Percentiles rank a stretch among this genome's conserved stretches.
phyloP scores from a whole-genome alignment of 257 asterid species.

The Solanum tacnaense region DNA sequence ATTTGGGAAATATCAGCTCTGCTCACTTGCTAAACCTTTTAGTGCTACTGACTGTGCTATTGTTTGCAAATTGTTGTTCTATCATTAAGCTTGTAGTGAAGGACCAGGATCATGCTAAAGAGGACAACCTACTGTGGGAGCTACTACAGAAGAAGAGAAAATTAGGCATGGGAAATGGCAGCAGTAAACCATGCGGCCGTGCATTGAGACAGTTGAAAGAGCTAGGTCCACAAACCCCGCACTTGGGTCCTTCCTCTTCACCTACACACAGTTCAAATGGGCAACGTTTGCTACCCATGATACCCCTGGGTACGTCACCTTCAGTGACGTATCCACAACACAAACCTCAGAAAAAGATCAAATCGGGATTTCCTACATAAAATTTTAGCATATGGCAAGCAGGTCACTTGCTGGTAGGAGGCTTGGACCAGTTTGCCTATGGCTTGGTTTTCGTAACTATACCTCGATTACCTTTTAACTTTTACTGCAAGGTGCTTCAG shows the following conservation, averaged over 20 bases:
- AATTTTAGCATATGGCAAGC: neutral
- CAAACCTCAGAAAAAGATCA: conserved; percentile 10
- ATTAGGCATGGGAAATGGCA: conserved; percentile 18
- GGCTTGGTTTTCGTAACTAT: neutral
- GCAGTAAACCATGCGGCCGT: conserved; percentile 18
- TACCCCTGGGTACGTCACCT: conserved; percentile 45
- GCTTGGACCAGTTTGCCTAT: neutral
- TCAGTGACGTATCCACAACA: conserved; percentile 10
- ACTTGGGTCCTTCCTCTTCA: conserved; percentile 7
- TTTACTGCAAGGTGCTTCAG: neutral
- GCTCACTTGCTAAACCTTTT: neutral
- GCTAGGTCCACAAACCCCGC: conserved; percentile 18
- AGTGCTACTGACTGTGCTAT: neutral
- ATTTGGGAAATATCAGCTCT: neutral
- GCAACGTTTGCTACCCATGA: neutral
- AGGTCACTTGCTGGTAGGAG: neutral
- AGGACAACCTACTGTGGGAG: conserved; percentile 45
- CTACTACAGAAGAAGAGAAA: conserved; percentile 50
- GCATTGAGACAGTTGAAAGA: conserved; percentile 12
- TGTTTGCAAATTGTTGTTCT: neutral
- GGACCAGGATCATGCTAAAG: conserved; percentile 37
- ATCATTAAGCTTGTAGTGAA: conserved; percentile 6
- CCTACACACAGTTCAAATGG: neutral
- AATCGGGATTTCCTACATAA: conserved; percentile 16
- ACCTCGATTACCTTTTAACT: neutral